Conservation (phyloP, 2,329 filamentous ascomycete genomes). For the Curvularia verruculosa region DNA sequence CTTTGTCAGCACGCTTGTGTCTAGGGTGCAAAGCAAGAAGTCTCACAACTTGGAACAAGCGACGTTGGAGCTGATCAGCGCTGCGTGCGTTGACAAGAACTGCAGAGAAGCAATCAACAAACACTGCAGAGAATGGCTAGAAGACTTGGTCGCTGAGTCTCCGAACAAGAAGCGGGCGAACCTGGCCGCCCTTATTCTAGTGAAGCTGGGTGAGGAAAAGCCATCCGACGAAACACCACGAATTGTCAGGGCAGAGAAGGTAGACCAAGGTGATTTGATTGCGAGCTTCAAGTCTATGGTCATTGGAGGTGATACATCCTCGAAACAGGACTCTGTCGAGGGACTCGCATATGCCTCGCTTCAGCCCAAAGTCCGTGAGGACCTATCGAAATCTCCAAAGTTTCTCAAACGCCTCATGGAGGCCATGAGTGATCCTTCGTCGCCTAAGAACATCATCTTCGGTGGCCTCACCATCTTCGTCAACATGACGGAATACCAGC, state of each 20-base stretch:
- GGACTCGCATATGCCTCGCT: conserved; percentile 91
- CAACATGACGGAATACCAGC: conserved; percentile 83
- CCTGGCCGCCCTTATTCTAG: conserved; percentile 61
- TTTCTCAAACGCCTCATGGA: conserved; percentile 75
- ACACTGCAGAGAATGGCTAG: conserved; percentile 85
- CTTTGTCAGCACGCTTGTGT: conserved; percentile 78
- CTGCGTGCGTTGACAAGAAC: conserved; percentile 81
- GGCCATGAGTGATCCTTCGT: conserved; percentile 54
- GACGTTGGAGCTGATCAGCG: conserved; percentile 86
- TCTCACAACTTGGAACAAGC: conserved; percentile 85
- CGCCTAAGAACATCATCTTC: conserved; percentile 70
- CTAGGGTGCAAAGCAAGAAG: conserved; percentile 80
- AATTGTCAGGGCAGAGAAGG: conserved; percentile 40
- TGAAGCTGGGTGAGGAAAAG: conserved; percentile 57
- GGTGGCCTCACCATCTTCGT: conserved; percentile 83
- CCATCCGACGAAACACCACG: conserved; percentile 35
- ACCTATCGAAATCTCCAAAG: conserved; percentile 69
- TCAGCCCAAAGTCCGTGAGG: conserved; percentile 83
- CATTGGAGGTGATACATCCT: conserved; percentile 62
- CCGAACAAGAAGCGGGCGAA: conserved; percentile 62
- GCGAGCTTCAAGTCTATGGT: conserved; percentile 68
- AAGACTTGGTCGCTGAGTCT: conserved; percentile 78
- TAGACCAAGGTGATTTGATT: conserved; percentile 57
- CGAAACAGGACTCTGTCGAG: conserved; percentile 77
- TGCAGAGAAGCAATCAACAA: conserved; percentile 85